These are phyloP conservation scores for Circinella umbellata DNA, from an alignment of 371 early-diverging fungal genomes.

Conservation along the genomic window DNA sequence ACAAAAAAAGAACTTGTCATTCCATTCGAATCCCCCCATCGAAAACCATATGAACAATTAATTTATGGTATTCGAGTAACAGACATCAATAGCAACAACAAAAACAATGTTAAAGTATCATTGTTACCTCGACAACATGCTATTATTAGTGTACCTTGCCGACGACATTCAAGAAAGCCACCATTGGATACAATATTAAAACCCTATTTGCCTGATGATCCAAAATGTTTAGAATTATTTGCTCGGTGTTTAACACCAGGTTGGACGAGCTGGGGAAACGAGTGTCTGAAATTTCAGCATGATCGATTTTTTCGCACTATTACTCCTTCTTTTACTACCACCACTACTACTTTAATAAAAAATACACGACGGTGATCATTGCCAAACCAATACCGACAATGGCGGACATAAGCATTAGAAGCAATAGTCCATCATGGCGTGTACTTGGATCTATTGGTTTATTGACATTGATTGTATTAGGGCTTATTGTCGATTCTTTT, in stretches of 20 bases:
- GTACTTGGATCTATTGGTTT: background rate
- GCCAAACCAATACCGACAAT: background rate
- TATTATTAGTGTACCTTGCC: constrained; percentile 63
- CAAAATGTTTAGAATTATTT: constrained; percentile 71
- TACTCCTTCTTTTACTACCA: no score
- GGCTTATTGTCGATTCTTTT: constrained; percentile 41
- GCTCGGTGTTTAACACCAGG: constrained; percentile 68
- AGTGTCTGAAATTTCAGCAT: constrained; percentile 69
- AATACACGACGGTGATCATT: background rate
- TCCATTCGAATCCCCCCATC: constrained; percentile 58
- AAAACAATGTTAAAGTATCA: background rate
- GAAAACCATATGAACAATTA: constrained; percentile 73
- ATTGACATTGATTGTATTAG: background rate
- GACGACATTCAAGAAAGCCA: constrained; percentile 74
- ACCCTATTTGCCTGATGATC: constrained; percentile 22
- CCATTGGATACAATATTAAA: constrained; percentile 40
- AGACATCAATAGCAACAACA: background rate
- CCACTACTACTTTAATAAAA: background rate
- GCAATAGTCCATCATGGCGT: background rate
- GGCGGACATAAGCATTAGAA: background rate
- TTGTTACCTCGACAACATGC: constrained; percentile 16
- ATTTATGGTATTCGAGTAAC: constrained; percentile 44
- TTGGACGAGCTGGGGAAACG: constrained; percentile 82
- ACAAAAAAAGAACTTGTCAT: constrained; percentile 56
- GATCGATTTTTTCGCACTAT: constrained; percentile 27